Conservation (phyloP, 2,329 filamentous ascomycete species). For the Cryphonectria naterciae region DNA sequence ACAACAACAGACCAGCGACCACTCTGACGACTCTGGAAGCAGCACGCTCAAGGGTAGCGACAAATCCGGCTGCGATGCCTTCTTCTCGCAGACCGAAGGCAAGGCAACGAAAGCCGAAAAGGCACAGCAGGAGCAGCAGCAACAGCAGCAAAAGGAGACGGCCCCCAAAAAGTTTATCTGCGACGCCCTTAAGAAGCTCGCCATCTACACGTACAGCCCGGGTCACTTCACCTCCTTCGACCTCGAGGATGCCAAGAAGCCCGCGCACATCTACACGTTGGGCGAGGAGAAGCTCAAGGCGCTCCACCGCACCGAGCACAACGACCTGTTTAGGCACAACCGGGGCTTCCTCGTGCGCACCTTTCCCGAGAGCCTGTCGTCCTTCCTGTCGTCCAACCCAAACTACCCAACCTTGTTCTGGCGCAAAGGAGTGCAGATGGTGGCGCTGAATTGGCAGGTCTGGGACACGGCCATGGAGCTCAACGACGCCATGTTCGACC, state of each 20-base stretch:
- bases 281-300: constrained; percentile 75
- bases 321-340: constrained; percentile 84
- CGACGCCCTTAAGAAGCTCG: constrained; percentile 71
- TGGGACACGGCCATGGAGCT: constrained; percentile 94
- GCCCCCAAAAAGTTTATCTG: constrained; percentile 63
- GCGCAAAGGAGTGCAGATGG: constrained; percentile 96
- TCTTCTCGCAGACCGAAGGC: constrained; percentile 34
- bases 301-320: constrained; percentile 65
- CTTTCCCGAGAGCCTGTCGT: constrained; percentile 74
- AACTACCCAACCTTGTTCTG: constrained; percentile 83
- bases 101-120: constrained; percentile 44
- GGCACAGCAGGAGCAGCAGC: constrained; percentile 44
- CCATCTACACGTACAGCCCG: constrained; percentile 84
- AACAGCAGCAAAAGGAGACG: constrained; percentile 23
- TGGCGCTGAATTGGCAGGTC: constrained; percentile 97
- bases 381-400: constrained; percentile 89
- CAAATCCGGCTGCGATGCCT: constrained; percentile 37
- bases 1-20: background rate
- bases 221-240: constrained; percentile 70
- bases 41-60: constrained; percentile 36
- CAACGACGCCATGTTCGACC: constrained; percentile 96
- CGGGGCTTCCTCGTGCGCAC: constrained; percentile 85
- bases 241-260: constrained; percentile 62
- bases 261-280: constrained; percentile 81
- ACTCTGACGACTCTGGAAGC: constrained; percentile 27